These are phyloP conservation scores for Bonia amplexicaulis DNA, from an alignment of 176 grass and related monocot species.

Conservation along the genomic window DNA sequence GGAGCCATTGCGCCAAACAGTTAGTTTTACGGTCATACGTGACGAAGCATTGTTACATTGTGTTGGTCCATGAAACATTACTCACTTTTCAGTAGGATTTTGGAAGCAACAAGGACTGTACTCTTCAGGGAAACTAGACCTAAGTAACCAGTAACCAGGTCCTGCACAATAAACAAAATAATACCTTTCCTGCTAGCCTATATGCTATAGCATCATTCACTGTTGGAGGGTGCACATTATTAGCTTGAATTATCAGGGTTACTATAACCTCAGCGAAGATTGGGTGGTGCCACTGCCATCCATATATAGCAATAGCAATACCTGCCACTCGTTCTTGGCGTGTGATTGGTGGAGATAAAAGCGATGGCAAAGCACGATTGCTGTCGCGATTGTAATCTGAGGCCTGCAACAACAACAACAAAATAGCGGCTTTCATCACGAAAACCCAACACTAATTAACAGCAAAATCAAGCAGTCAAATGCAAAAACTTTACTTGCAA, in stretches of 20 bases:
- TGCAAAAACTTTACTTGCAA: background rate
- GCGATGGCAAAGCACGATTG: slow-evolving; percentile 63
- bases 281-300: background rate
- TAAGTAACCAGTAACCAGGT: background rate
- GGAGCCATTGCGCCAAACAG: background rate
- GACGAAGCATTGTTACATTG: background rate
- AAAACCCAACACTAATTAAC: background rate
- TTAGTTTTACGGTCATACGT: background rate
- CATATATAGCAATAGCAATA: background rate
- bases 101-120: background rate
- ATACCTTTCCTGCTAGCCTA: background rate
- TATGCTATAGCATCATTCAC: background rate
- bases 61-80: background rate
- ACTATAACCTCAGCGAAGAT: background rate
- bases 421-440: background rate
- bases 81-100: background rate
- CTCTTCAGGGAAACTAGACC: background rate
- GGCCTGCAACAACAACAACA: slow-evolving; percentile 37
- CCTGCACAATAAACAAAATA: background rate
- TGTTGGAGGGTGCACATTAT: background rate
- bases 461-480: no score
- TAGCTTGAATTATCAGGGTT: background rate
- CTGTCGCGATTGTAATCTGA: slow-evolving; percentile 59
- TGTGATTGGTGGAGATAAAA: slow-evolving; percentile 74
- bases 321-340: slow-evolving; percentile 54